These are phyloP conservation scores for Hysterangium stoloniferum DNA, from an alignment of 768 basidiomycete genomes.

Conservation along the genomic window DNA sequence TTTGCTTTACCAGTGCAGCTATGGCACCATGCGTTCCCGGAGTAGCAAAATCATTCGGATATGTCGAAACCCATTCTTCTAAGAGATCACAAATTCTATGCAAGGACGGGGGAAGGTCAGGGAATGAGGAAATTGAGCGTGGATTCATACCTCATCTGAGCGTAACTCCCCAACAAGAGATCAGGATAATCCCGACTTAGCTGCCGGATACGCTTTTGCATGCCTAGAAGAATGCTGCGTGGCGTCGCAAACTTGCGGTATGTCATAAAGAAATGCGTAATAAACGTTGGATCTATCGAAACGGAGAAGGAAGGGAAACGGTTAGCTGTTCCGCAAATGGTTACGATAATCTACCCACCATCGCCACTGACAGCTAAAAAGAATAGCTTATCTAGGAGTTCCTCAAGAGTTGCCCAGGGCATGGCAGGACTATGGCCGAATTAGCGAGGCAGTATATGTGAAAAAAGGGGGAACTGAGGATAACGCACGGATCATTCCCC, in stretches of 20 bases:
- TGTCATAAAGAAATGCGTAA: conserved; percentile 74
- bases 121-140: conserved; percentile 8
- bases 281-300: conserved; percentile 59
- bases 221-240: conserved; percentile 69
- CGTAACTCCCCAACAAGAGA: conserved; percentile 81
- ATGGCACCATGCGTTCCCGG: conserved; percentile 66
- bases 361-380: conserved; percentile 82
- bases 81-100: conserved; percentile 71
- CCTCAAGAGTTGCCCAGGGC: conserved; percentile 70
- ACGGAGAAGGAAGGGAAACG: conserved; percentile 5
- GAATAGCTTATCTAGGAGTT: conserved; percentile 72
- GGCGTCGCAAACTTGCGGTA: conserved; percentile 80
- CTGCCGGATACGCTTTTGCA: conserved; percentile 81
- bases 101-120: conserved; percentile 5
- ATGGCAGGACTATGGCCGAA: conserved; percentile 43
- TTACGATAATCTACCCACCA: conserved; percentile 36
- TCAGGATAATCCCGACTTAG: conserved; percentile 66
- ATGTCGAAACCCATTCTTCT: conserved; percentile 68
- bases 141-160: conserved; percentile 69
- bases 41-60: conserved; percentile 75
- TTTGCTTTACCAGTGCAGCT: conserved; percentile 67
- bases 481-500: conserved; percentile 47
- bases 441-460: neutral
- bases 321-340: conserved; percentile 7
- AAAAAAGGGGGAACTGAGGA: neutral